Percentiles rank a stretch among this genome's conserved stretches.
Evolutionary conservation across 257 asterid genomes (phyloP).

Genomic region (Schizonepeta tenuifolia): DNA sequence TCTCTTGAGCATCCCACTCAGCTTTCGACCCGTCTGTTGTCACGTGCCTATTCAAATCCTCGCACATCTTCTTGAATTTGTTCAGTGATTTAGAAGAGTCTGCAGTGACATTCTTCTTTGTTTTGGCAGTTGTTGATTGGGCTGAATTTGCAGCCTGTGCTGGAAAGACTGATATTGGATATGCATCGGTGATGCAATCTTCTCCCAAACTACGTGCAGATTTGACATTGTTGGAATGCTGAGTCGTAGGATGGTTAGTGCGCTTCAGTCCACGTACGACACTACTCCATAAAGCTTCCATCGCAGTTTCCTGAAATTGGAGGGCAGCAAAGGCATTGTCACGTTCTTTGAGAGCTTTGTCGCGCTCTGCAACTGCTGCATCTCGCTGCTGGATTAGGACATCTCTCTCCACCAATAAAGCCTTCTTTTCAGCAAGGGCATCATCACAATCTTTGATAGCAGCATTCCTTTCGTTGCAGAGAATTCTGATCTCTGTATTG

Average conservation of each 20-base stretch:
- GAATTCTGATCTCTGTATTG: slow-evolving; percentile 52
- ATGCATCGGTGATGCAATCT: slow-evolving; percentile 43
- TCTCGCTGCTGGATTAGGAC: slow-evolving; percentile 62
- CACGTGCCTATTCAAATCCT: slow-evolving; percentile 63
- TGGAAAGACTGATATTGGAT: slow-evolving; percentile 45
- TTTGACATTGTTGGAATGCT: slow-evolving; percentile 34
- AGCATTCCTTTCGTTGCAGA: slow-evolving; percentile 59
- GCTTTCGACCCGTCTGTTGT: slow-evolving; percentile 72
- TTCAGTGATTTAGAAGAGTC: slow-evolving; percentile 38
- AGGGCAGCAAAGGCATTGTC: slow-evolving; percentile 87
- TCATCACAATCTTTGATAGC: slow-evolving; percentile 62
- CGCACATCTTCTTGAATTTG: slow-evolving; percentile 49
- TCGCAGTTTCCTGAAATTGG: slow-evolving; percentile 66
- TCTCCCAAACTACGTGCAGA: slow-evolving; percentile 40
- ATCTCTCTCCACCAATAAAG: slow-evolving; percentile 58
- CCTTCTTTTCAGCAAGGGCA: slow-evolving; percentile 60
- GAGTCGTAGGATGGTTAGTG: slow-evolving; percentile 37
- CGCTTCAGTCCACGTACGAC: slow-evolving; percentile 50
- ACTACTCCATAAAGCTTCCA: slow-evolving; percentile 42
- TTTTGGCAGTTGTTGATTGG: slow-evolving; percentile 37
- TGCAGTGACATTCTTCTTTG: slow-evolving; percentile 28
- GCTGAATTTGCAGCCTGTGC: slow-evolving; percentile 40
- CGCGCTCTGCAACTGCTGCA: slow-evolving; percentile 57
- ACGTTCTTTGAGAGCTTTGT: slow-evolving; percentile 70
- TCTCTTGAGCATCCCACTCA: slow-evolving; percentile 76